Conservation (phyloP, 2,329 filamentous ascomycete species). For the Monascus ruber region DNA sequence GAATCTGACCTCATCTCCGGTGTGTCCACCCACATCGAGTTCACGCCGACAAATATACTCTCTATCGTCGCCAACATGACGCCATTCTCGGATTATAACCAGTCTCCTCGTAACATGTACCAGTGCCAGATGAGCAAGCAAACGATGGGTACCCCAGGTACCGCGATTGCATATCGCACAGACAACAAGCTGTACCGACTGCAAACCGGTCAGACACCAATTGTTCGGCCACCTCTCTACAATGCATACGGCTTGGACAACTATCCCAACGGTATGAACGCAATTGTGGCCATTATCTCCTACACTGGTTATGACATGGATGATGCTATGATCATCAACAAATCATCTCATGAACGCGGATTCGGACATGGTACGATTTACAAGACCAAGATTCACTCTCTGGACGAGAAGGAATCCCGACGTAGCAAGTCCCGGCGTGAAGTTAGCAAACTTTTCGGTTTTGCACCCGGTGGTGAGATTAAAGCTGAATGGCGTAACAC, state of each 20-base stretch:
- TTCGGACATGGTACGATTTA: conserved; percentile 95
- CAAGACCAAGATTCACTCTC: conserved; percentile 85
- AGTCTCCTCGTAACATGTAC: conserved; percentile 98
- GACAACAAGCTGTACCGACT: conserved; percentile 96
- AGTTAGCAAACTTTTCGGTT: conserved; percentile 77
- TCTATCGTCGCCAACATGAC: conserved; percentile 98
- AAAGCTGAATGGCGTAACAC: conserved; percentile 58
- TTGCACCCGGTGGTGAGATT: conserved; percentile 65
- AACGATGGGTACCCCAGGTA: conserved; percentile 92
- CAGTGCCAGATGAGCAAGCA: conserved; percentile 99
- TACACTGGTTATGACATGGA: conserved; percentile 99
- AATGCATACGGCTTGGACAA: conserved; percentile 96
- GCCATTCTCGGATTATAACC: conserved; percentile 97
- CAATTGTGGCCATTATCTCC: conserved; percentile 92
- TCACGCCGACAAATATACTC: conserved; percentile 88
- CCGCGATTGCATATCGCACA: conserved; percentile 72
- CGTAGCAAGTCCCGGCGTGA: conserved; percentile 55
- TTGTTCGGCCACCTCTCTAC: conserved; percentile 83
- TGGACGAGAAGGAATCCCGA: conserved; percentile 64
- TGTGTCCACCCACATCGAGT: conserved; percentile 85
- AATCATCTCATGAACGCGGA: conserved; percentile 87
- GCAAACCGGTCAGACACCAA: conserved; percentile 90
- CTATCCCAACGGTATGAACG: conserved; percentile 93
- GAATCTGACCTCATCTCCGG: conserved; percentile 78
- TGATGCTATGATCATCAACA: conserved; percentile 99